These are phyloP conservation scores for Tuctoria greenei DNA, from an alignment of 176 grass and related monocot genomes.

Conservation along the genomic window DNA sequence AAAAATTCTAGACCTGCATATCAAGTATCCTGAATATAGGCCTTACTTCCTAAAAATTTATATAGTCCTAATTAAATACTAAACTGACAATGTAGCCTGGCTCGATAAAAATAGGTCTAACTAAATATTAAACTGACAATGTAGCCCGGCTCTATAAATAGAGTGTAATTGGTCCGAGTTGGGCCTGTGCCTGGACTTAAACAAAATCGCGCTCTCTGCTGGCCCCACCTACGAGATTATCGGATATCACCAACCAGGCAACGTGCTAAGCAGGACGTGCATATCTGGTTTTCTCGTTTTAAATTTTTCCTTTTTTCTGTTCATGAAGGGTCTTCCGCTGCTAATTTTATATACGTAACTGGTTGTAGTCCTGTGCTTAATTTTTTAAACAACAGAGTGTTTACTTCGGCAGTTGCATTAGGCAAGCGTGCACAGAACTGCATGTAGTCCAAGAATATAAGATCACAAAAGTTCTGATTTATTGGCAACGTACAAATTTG, in stretches of 20 bases:
- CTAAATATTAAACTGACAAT: too few relatives aligned
- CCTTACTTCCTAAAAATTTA: too few relatives aligned
- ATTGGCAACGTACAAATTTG: neutral
- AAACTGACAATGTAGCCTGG: too few relatives aligned
- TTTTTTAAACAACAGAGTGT: neutral
- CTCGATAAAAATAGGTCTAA: too few relatives aligned
- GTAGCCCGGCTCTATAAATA: too few relatives aligned
- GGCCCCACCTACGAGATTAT: neutral
- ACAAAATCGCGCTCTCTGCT: neutral
- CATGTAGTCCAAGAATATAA: neutral
- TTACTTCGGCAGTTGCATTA: neutral
- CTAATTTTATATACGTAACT: neutral
- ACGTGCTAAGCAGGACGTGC: neutral
- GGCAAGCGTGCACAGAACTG: neutral
- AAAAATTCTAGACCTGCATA: too few relatives aligned
- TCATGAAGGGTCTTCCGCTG: neutral
- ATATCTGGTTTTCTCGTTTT: too few relatives aligned
- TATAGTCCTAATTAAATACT: too few relatives aligned
- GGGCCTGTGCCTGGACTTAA: too few relatives aligned
- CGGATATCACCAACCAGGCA: neutral
- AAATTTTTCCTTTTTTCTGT: neutral
- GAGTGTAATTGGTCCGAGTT: too few relatives aligned
- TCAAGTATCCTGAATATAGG: too few relatives aligned
- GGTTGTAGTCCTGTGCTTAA: neutral
- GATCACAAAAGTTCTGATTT: neutral